Percentiles rank a stretch among this genome's conserved stretches.
Evolutionary conservation across 768 basidiomycete species (phyloP).

Genomic region (Phanerochaete sordida): DNA sequence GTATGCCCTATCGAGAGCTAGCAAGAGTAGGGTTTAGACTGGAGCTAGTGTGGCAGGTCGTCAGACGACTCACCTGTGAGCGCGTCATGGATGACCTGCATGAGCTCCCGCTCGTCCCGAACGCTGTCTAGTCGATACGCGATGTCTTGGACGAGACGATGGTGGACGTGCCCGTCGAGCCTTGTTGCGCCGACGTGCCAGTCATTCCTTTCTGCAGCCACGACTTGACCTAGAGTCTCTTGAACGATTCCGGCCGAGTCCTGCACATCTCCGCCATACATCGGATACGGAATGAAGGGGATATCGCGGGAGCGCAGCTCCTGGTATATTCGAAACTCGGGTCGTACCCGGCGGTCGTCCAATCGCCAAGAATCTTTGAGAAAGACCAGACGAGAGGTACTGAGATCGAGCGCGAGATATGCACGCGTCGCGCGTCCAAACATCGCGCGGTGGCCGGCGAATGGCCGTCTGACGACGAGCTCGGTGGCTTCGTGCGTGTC

Average conservation of each 20-base stretch:
- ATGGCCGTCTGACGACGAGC: neutral
- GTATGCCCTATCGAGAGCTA: neutral
- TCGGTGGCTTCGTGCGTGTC: neutral
- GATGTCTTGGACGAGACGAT: slow-evolving; percentile 1
- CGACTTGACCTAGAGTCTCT: too few relatives aligned
- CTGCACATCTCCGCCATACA: neutral
- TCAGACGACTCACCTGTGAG: neutral
- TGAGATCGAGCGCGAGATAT: neutral
- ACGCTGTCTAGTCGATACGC: neutral
- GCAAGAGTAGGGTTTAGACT: neutral
- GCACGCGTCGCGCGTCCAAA: neutral
- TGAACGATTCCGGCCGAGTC: too few relatives aligned
- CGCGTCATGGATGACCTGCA: slow-evolving; percentile 5
- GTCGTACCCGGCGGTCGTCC: neutral
- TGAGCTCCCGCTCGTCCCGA: neutral
- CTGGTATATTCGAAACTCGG: neutral
- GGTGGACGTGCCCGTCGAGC: neutral
- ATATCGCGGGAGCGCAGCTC: neutral
- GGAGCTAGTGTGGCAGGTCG: neutral
- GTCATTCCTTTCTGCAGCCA: neutral
- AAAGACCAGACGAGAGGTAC: neutral
- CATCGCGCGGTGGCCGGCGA: neutral
- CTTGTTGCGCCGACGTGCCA: neutral
- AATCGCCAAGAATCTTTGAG: slow-evolving; percentile 4
- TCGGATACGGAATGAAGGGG: neutral